These are phyloP conservation scores for Jaltomata sinuosa DNA, from an alignment of 257 asterid species.

Conservation along the genomic window DNA sequence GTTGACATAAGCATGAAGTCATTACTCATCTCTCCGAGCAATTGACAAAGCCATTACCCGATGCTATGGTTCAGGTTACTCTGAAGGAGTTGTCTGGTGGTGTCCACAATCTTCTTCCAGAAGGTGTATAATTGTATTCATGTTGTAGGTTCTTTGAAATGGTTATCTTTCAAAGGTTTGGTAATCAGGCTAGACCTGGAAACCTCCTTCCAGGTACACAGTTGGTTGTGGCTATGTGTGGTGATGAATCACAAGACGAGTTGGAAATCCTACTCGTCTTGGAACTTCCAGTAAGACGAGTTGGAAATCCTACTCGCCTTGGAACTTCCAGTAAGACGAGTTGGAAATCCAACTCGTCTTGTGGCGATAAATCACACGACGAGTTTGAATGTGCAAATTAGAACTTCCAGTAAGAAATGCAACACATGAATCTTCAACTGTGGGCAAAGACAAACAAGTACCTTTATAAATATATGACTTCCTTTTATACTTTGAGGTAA, in stretches of 20 bases:
- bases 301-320: too few species aligned
- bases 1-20: slow-evolving; percentile 84
- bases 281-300: too few species aligned
- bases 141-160: neutral
- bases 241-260: slow-evolving; percentile 73
- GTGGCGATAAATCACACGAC: too few species aligned
- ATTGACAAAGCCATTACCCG: slow-evolving; percentile 73
- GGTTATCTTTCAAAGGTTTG: neutral
- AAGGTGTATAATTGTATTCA: slow-evolving; percentile 35
- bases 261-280: slow-evolving; percentile 14
- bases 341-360: too few species aligned
- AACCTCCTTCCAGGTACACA: slow-evolving; percentile 50
- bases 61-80: slow-evolving; percentile 67
- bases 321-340: too few species aligned
- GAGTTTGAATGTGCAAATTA: too few species aligned
- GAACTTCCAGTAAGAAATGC: too few species aligned
- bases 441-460: too few species aligned
- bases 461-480: too few species aligned
- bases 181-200: slow-evolving; percentile 3
- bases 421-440: too few species aligned
- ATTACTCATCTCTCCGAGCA: slow-evolving; percentile 88
- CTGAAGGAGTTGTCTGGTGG: slow-evolving; percentile 32
- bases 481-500: too few species aligned
- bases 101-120: slow-evolving; percentile 71
- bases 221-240: slow-evolving; percentile 65